Percentiles rank a stretch among this genome's conserved stretches.
Conservation (phyloP, 805 yeast genomes). For the Candida oleophila region DNA sequence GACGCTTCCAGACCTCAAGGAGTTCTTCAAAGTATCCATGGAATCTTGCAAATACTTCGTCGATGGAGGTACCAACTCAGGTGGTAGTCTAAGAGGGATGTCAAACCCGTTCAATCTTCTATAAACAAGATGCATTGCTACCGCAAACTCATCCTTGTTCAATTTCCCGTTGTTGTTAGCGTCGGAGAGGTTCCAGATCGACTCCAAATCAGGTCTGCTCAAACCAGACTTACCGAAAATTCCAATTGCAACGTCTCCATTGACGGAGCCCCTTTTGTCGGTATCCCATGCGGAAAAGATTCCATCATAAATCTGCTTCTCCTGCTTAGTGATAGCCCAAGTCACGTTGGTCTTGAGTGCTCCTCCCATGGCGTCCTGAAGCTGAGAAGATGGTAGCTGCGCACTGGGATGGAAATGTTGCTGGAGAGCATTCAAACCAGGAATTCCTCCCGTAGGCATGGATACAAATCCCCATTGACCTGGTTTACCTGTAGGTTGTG, state of each 20-base stretch:
- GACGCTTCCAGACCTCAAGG: conserved; percentile 43
- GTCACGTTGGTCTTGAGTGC: conserved; percentile 55
- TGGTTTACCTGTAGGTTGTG: conserved; percentile 65
- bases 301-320: conserved; percentile 80
- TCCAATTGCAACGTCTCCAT: conserved; percentile 78
- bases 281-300: conserved; percentile 89
- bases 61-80: conserved; percentile 87
- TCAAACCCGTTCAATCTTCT: conserved; percentile 85
- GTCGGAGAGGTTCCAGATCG: conserved; percentile 89
- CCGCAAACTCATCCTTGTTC: conserved; percentile 87
- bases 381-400: conserved; percentile 32
- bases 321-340: conserved; percentile 85
- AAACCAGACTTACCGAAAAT: conserved; percentile 91
- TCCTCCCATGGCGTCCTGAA: conserved; percentile 45
- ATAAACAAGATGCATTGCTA: conserved; percentile 96
- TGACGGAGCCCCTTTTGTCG: conserved; percentile 62
- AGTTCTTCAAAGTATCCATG: conserved; percentile 67
- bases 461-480: conserved; percentile 81
- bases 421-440: conserved; percentile 66
- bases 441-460: conserved; percentile 67
- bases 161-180: conserved; percentile 78
- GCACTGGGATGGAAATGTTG: conserved; percentile 63
- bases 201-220: conserved; percentile 78
- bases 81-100: conserved; percentile 80
- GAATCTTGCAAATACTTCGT: conserved; percentile 70